Percentiles rank a stretch among this genome's conserved stretches.
Evolutionary conservation across 2,329 filamentous ascomycete genomes (phyloP).

Genomic region (Pezicula carpinea): DNA sequence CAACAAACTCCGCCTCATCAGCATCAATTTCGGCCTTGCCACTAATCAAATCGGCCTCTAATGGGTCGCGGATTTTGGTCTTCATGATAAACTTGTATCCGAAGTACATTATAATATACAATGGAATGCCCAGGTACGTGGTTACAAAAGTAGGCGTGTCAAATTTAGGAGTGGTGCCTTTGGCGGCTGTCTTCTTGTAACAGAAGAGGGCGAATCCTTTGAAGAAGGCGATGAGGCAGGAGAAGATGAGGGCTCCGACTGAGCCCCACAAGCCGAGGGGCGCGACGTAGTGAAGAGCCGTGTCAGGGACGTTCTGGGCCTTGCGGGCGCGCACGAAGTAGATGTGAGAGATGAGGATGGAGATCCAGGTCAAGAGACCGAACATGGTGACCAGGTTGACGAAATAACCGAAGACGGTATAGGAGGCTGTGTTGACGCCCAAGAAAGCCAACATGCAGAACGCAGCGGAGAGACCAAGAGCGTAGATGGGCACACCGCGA

Average conservation of each 20-base stretch:
- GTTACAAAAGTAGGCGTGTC: slow-evolving; percentile 63
- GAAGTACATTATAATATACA: slow-evolving; percentile 55
- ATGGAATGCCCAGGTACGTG: slow-evolving; percentile 57
- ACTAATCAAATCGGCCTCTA: slow-evolving; percentile 48
- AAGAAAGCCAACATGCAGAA: slow-evolving; percentile 66
- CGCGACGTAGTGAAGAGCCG: slow-evolving; percentile 57
- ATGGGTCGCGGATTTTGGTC: slow-evolving; percentile 39
- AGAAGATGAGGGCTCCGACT: slow-evolving; percentile 63
- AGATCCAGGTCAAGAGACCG: slow-evolving; percentile 29
- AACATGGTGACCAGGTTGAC: slow-evolving; percentile 53
- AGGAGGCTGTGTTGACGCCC: slow-evolving; percentile 53
- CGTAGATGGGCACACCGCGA: slow-evolving; percentile 46
- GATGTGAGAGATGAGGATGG: slow-evolving; percentile 64
- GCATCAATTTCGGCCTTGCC: slow-evolving; percentile 56
- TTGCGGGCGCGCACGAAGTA: slow-evolving; percentile 58
- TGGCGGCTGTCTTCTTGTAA: slow-evolving; percentile 48
- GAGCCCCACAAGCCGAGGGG: slow-evolving; percentile 70
- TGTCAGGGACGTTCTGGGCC: slow-evolving; percentile 53
- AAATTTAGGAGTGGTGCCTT: slow-evolving; percentile 43
- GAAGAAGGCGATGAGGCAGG: slow-evolving; percentile 68
- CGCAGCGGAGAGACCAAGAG: slow-evolving; percentile 36
- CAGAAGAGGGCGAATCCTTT: slow-evolving; percentile 74
- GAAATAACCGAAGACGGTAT: slow-evolving; percentile 66
- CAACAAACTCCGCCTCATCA: slow-evolving; percentile 44
- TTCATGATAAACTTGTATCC: slow-evolving; percentile 46